Conservation (phyloP, 352 stramenopile species). For the Pythium grandisporangium region DNA sequence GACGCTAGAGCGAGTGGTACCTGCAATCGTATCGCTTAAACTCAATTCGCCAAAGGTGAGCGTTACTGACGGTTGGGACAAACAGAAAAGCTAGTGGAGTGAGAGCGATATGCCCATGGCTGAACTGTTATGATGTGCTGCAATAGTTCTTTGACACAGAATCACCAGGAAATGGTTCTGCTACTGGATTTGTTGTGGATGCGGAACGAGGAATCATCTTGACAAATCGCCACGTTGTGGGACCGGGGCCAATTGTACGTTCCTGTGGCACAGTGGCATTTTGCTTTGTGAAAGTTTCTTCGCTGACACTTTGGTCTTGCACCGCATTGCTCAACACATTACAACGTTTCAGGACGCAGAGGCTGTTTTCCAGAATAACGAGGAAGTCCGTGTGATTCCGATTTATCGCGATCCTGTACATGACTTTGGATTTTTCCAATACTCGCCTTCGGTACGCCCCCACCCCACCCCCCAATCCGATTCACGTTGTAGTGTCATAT, state of each 20-base stretch:
- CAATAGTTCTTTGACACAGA: conserved; percentile 86
- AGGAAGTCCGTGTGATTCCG: conserved; percentile 87
- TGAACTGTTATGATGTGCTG: conserved; percentile 2
- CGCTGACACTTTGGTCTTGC: no score
- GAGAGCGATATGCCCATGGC: background rate
- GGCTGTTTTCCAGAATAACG: conserved; percentile 91
- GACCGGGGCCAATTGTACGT: conserved; percentile 73
- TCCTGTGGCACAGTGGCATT: no score
- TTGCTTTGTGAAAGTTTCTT: no score
- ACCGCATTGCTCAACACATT: conserved; percentile 1
- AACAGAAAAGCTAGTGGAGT: background rate
- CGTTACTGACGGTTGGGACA: background rate
- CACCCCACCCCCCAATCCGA: no score
- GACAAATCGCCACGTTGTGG: conserved; percentile 90
- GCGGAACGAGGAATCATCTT: conserved; percentile 88
- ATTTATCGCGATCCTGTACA: conserved; percentile 91
- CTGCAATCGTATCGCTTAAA: conserved; percentile 84
- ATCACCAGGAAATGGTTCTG: conserved; percentile 77
- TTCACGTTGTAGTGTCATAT: background rate
- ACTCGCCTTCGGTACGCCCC: conserved; percentile 63
- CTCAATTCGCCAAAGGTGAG: conserved; percentile 80
- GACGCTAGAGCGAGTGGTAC: conserved; percentile 78
- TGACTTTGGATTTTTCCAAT: conserved; percentile 92
- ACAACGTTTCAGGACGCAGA: conserved; percentile 59
- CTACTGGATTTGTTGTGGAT: conserved; percentile 91